Base-by-base conservation (phyloP, 139 green algal species). In the Chlamydomonas sp. region DNA sequence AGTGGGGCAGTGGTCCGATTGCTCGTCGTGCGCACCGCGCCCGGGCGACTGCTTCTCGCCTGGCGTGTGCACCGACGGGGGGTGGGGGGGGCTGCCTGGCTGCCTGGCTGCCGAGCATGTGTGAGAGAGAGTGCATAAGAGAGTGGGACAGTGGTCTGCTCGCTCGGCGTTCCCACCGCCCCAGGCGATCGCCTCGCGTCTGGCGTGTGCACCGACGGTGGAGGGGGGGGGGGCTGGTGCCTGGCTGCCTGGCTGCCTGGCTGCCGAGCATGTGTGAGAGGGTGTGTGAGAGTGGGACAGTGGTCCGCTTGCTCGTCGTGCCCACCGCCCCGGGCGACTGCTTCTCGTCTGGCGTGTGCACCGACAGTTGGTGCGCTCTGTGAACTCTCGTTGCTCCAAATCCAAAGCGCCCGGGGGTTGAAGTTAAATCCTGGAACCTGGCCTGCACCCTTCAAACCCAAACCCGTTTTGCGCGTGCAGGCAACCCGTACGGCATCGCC, bases 21-120 rank as follows among this genome's bases (percentile, higher is more conserved):
- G 13, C 82, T 97, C 48, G 84, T 94, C 50, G 78, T 36, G 5
- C 92, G 90, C 66, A 97, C 92, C 31, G 35, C 85, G n/a, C 1
- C 65, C 83, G 8, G 88, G 88, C 22, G 92, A 97, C 85, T 96
- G 90, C 83, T 97, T 96, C 85, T 91, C 81, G 62, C 83, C 77
- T 0, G 91, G 73, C 24, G 87, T 96, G 2, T n/a, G n/a, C n/a
- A n/a, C n/a, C n/a, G n/a, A n/a, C n/a, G 48, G 5, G 4, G 48
- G 5, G n/a, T n/a, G n/a, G n/a, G n/a, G n/a, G n/a, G n/a, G n/a
- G n/a, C n/a, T n/a, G n/a, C n/a, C n/a, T n/a, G n/a, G n/a, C n/a
- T 5, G 48, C 24, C 48, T 24, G 4, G 48, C 30, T 50, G 16
- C 10, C 10, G 10, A 16, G 43, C 43, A 16, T 10, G 43, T 50